These are phyloP conservation scores for Fraxinus pennsylvanica DNA, from an alignment of 257 asterid species.

Conservation along the genomic window DNA sequence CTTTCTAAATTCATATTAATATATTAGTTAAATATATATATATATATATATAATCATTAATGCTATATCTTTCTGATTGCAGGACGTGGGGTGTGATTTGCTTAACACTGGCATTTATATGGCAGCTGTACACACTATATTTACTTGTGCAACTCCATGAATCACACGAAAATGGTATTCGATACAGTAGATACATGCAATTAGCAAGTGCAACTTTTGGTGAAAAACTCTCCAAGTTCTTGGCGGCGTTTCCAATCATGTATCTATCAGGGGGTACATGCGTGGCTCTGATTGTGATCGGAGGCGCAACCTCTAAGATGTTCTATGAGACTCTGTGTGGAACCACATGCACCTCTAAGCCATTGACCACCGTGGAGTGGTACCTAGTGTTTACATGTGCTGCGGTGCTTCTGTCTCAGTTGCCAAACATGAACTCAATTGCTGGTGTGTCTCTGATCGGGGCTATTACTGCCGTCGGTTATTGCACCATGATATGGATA, in stretches of 20 bases:
- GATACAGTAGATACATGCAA: slow-evolving; percentile 90
- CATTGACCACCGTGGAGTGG: slow-evolving; percentile 77
- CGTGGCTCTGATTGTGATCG: slow-evolving; percentile 71
- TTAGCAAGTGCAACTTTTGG: slow-evolving; percentile 80
- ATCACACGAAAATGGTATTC: slow-evolving; percentile 63
- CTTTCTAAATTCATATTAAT: too few relatives aligned
- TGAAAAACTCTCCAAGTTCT: slow-evolving; percentile 39
- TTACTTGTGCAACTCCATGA: slow-evolving; percentile 84
- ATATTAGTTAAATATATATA: too few relatives aligned
- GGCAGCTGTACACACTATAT: slow-evolving; percentile 86
- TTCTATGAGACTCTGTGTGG: slow-evolving; percentile 74
- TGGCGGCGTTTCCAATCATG: slow-evolving; percentile 62
- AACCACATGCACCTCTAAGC: slow-evolving; percentile 44
- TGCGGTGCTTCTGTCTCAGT: slow-evolving; percentile 78
- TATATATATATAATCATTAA: too few relatives aligned
- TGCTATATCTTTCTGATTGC: slow-evolving; percentile 4
- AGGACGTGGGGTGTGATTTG: slow-evolving; percentile 54
- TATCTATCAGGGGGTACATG: slow-evolving; percentile 86
- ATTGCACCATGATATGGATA: slow-evolving; percentile 75
- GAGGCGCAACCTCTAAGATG: slow-evolving; percentile 66
- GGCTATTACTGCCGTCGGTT: slow-evolving; percentile 77
- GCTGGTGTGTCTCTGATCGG: slow-evolving; percentile 88
- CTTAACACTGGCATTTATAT: slow-evolving; percentile 61
- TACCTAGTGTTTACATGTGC: slow-evolving; percentile 77
- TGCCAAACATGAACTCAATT: slow-evolving; percentile 87